These are phyloP conservation scores for Endocalyx cinctus DNA, from an alignment of 2,329 filamentous ascomycete species.

Conservation along the genomic window DNA sequence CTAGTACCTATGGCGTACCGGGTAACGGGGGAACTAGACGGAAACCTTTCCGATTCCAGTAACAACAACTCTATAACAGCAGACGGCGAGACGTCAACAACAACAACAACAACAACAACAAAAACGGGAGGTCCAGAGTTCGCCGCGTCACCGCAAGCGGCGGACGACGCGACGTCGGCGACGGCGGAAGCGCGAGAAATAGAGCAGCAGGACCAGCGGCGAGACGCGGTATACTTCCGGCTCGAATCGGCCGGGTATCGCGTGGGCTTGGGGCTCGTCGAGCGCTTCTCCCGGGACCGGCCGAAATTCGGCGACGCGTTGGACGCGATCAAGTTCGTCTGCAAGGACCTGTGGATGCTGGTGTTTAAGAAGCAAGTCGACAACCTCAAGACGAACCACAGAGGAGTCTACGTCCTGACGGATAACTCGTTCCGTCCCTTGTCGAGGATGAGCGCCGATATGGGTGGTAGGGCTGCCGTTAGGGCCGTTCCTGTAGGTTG, in stretches of 20 bases:
- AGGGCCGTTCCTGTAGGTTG: slow-evolving; percentile 78
- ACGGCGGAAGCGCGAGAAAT: slow-evolving; percentile 12
- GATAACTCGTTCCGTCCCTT: slow-evolving; percentile 90
- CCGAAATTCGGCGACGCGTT: slow-evolving; percentile 88
- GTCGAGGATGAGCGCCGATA: slow-evolving; percentile 80
- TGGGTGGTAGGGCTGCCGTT: slow-evolving; percentile 65
- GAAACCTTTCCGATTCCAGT: slow-evolving; percentile 25
- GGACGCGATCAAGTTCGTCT: slow-evolving; percentile 96
- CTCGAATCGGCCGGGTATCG: slow-evolving; percentile 84
- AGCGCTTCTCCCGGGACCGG: slow-evolving; percentile 78
- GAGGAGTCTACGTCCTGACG: slow-evolving; percentile 93
- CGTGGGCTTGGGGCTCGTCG: slow-evolving; percentile 86
- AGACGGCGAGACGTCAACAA: neutral
- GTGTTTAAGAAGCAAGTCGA: slow-evolving; percentile 97
- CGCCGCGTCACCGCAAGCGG: neutral
- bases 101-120: no score
- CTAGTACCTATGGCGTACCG: slow-evolving; percentile 91
- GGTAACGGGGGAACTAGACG: slow-evolving; percentile 68
- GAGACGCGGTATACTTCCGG: slow-evolving; percentile 80
- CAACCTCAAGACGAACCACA: slow-evolving; percentile 96
- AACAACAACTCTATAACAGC: slow-evolving; percentile 16
- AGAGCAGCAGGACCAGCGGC: slow-evolving; percentile 72
- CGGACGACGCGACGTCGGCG: slow-evolving; percentile 10
- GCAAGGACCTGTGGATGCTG: slow-evolving; percentile 95
- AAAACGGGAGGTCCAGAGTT: no score